These are phyloP conservation scores for Colletotrichum sp. DNA, from an alignment of 2,329 filamentous ascomycete genomes.

Conservation along the genomic window DNA sequence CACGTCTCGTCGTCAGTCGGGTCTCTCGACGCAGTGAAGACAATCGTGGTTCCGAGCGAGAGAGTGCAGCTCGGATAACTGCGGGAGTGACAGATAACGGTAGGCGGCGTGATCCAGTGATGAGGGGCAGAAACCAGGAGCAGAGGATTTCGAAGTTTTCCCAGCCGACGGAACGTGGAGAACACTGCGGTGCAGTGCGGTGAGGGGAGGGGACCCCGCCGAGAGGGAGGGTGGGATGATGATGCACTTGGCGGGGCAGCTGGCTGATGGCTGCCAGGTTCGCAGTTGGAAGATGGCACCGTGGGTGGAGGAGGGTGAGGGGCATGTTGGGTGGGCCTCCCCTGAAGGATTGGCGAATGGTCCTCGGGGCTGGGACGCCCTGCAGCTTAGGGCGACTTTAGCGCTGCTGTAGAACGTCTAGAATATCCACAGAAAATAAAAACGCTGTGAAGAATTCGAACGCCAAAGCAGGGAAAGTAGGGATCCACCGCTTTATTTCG, in stretches of 20 bases:
- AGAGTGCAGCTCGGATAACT: conserved; percentile 1
- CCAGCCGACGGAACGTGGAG: not conserved
- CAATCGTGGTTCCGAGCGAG: not conserved
- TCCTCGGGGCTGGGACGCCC: not conserved
- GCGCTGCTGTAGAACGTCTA: not conserved
- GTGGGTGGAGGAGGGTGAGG: not conserved
- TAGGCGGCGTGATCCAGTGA: not conserved
- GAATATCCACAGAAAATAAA: not conserved
- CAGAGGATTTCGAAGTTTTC: conserved; percentile 7
- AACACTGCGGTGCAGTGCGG: not conserved
- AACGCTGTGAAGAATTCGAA: not conserved
- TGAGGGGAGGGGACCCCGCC: conserved; percentile 4
- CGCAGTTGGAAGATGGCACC: not conserved
- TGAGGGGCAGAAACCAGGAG: not conserved
- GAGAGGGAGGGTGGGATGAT: conserved; percentile 13
- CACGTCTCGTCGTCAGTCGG: not conserved
- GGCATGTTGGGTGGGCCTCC: not conserved
- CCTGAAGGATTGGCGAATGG: not conserved
- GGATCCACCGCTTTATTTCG: not conserved
- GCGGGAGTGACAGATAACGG: conserved; percentile 1
- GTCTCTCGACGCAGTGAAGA: not conserved
- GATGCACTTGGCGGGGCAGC: conserved; percentile 14
- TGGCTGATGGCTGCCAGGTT: not conserved
- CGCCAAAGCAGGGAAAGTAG: not conserved
- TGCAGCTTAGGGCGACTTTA: not conserved